Conservation (phyloP, 2,329 filamentous ascomycete genomes). For the Neospermospora avenae region DNA sequence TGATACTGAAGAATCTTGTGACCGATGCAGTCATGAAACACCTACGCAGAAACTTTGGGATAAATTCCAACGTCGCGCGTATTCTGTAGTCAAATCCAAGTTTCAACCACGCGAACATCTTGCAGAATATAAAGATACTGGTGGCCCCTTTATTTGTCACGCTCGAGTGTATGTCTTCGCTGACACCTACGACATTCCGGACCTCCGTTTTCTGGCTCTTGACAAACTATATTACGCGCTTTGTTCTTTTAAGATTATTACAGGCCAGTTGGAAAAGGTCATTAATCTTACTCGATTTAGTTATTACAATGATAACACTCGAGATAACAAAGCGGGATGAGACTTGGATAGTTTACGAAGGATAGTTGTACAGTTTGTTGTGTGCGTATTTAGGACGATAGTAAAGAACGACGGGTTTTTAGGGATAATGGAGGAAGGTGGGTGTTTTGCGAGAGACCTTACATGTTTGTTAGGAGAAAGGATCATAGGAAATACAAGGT, state of each 20-base stretch:
- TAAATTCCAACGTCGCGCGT: constrained; percentile 1
- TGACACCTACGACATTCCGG: constrained; percentile 13
- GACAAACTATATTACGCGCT: constrained; percentile 10
- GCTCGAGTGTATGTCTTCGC: constrained; percentile 18
- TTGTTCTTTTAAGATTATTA: constrained; percentile 1
- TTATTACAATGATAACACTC: constrained; percentile 11
- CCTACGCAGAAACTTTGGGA: constrained; percentile 3
- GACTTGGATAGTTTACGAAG: constrained; percentile 10
- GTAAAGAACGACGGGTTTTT: constrained; percentile 7
- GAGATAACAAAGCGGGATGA: constrained; percentile 6
- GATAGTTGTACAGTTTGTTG: constrained; percentile 10
- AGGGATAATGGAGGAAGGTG: constrained; percentile 9
- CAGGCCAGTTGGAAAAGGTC: not conserved
- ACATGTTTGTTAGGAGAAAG: constrained; percentile 5
- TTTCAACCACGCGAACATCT: constrained; percentile 6
- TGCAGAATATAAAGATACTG: constrained; percentile 2
- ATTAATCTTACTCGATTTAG: constrained; percentile 12
- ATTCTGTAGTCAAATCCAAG: not conserved
- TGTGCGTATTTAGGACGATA: constrained; percentile 6
- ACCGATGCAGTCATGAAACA: not conserved
- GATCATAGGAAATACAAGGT: not conserved
- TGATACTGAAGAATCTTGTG: not conserved
- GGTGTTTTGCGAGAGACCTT: constrained; percentile 11
- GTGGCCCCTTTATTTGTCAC: constrained; percentile 8
- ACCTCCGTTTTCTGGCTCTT: constrained; percentile 3